Evolutionary conservation across 1,284 basidiomycete genomes (phyloP), one percentile per base, ranked within the genome.

Genomic region (Tylopilus orsonianus): DNA sequence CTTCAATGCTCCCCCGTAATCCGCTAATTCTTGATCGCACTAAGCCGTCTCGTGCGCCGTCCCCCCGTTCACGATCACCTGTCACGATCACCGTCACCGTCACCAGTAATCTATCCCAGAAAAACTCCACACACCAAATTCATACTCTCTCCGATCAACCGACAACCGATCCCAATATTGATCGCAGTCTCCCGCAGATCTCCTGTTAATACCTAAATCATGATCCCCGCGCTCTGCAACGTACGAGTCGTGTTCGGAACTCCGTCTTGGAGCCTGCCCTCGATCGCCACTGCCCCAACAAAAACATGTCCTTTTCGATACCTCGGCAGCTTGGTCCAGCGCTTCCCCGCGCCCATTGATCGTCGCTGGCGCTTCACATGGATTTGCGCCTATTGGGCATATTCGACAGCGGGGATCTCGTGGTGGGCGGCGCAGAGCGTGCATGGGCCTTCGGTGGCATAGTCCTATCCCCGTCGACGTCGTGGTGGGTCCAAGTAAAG

Each of bases 111-210:
- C n/a, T n/a, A n/a, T n/a, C 13, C 3, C 29, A n/a, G n/a, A n/a
- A n/a, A n/a, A n/a, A n/a, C n/a, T n/a, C 66, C 14, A 55, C 83
- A 49, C 59, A 94, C 94, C 72, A 99, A 61, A 66, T 97, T 98
- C 97, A 99, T 99, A 12, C 92, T 94, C 71, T 99, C 97, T 2
- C 93, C 94, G 52, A 99, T 98, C 55, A 99, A 71, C 52, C 93
- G 83, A 73, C 96, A 99, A 2, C 93, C 95, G 78, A 99, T 85
- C 42, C 97, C 97, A 56, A 99, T 99, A 63, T 99, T 99, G 73
- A 99, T 98, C 12, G 97, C 97, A 2, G 97, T 99, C 71, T 99
- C 97, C 73, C 99, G 96, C 53, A 96, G 77, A 70, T 99, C 97
- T 2, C 97, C 97, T 1, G 97, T 99, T 41, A 99, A 72, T 9